A percentile compares a stretch with the other conserved stretches of the same genome.
phyloP scores from a whole-genome alignment of 2,329 filamentous ascomycete genomes.

The Penicillium psychrosexuale region DNA sequence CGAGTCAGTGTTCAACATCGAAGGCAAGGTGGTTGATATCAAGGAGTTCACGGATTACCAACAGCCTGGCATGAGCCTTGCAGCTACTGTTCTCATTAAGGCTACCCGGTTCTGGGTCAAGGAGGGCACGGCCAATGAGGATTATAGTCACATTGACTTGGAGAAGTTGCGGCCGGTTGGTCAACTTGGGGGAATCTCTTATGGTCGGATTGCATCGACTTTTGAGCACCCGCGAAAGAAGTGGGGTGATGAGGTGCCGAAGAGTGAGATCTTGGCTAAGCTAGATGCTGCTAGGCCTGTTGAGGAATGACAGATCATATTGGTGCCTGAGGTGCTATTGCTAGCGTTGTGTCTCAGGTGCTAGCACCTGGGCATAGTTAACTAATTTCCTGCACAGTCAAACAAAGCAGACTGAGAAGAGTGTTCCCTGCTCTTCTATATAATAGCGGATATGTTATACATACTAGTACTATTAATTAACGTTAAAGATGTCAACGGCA shows the following conservation, averaged over 20 bases:
- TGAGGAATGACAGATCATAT: neutral
- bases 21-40: conserved; percentile 69
- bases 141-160: conserved; percentile 69
- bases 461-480: neutral
- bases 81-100: conserved; percentile 71
- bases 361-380: too few species aligned
- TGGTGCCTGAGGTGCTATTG: neutral
- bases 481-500: neutral
- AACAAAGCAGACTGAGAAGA: too few species aligned
- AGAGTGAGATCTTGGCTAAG: conserved; percentile 16
- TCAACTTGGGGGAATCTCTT: conserved; percentile 82
- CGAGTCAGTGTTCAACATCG: conserved; percentile 77
- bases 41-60: conserved; percentile 70
- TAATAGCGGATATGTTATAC: too few species aligned
- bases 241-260: conserved; percentile 20
- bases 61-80: conserved; percentile 67
- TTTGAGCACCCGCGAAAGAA: conserved; percentile 62
- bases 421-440: too few species aligned
- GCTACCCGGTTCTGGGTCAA: conserved; percentile 81
- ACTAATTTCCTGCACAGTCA: too few species aligned
- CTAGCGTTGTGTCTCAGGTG: too few species aligned
- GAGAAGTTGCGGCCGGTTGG: conserved; percentile 71
- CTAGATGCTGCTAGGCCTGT: conserved; percentile 14
- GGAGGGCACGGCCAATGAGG: conserved; percentile 77
- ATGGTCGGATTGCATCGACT: conserved; percentile 63